Evolutionary conservation across 495 filamentous ascomycete genomes (phyloP), one percentile per base, ranked within the genome.

Genomic region (Aspergillus biplanus): DNA sequence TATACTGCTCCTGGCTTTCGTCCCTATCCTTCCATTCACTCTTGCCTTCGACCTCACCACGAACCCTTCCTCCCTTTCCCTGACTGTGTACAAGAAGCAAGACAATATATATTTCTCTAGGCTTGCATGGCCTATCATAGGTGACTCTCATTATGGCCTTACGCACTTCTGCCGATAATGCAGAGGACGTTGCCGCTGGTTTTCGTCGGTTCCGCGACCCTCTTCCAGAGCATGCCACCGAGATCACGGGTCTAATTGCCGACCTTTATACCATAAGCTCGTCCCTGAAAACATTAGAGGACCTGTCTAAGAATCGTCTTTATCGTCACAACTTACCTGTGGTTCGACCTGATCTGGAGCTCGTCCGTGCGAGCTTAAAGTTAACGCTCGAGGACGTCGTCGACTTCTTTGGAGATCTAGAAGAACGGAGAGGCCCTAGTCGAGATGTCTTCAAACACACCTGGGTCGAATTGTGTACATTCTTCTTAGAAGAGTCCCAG

Each of bases 241-340:
- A 85, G 52, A 83, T 89, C 56, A 85, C 84, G 18, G 71, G 71
- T 11, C 70, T 83, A 12, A 84, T 89, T 37, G 75, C 80, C 37
- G 77, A 84, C 59, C 80, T 87, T 27, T 86, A 83, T 71, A 75
- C 75, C 55, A 81, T 86, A 66, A 82, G 82, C 61, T 71, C 79
- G 11, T 75, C 74, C 9, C 71, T 89, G 12, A 79, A 76, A 6
- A 69, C 66, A n/a, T 63, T 89, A 39, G 75, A 82, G 5, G 71
- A 71, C 32, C 65, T 76, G 31, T 65, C 77, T 35, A 71, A 74
- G 6, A 62, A 75, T 39, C 67, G 65, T 31, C 70, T 63, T 7
- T 78, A 73, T 61, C 67, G 71, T 11, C 74, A 72, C 47, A 73
- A 73, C 42, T 73, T 77, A 52, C 59, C 64, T 11, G 56, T 59